Base-by-base conservation (phyloP, 2,329 filamentous ascomycete genomes). In the Hypomyces perniciosus region DNA sequence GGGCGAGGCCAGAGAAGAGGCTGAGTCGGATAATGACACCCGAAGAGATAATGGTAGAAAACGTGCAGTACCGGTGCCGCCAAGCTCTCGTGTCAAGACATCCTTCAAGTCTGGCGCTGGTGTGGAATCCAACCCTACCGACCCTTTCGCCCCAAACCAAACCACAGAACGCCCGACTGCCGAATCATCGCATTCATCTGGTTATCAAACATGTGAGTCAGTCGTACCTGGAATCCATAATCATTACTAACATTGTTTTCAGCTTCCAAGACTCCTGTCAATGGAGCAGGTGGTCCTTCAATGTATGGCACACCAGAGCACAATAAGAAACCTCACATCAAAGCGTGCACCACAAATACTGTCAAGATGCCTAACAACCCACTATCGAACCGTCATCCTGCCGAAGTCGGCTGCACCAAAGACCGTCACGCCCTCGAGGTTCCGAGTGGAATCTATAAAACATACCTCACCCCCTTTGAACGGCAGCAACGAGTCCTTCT, bases 281-380 rank as follows among this genome's bases (percentile, higher is more conserved):
- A 49, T 13, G 51, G 39, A 37, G 13, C 54, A 35, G 61, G 63
- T 30, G 65, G 64, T 38, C 67, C 71, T 55, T 72, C 73, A 69
- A 73, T 76, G 76, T 79, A 79, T 69, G 76, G 52, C 47, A 54
- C 57, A 59, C 51, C 51, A 44, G 55, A 62, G 50, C 54, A 54
- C 51, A 42, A 49, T 45, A 54, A 54, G 9, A 45, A 53, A 44
- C 44, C 44, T 42, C 52, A 34, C 10, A 34, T 42, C 20, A 20
- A 45, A 51, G 54, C 48, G 29, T 54, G 46, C 55, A 39, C 41
- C 29, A 43, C 47, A 34, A 33, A 54, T 29, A 38, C 53, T n/a
- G 28, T n/a, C 33, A 6, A 41, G 20, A 12, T 12, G n/a, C 33
- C 51, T 44, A 44, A 42, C 43, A 26, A 39, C 28, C 26, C 37